These are phyloP conservation scores for Trichoderma sp. DNA, from an alignment of 2,329 filamentous ascomycete genomes.

Conservation along the genomic window DNA sequence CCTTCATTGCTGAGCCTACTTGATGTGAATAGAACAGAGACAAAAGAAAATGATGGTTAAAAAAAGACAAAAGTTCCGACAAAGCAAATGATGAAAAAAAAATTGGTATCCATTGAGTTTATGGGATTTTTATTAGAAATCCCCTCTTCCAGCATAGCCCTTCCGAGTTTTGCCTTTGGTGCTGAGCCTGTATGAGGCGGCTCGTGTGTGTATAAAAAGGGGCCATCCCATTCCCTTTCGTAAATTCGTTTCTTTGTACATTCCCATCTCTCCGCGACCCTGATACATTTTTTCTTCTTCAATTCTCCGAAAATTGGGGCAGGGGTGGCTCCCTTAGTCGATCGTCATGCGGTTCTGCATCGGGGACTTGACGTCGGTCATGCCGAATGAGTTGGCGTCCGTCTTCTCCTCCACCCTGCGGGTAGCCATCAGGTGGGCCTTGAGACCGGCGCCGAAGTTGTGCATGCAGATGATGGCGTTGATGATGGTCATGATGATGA, in stretches of 20 bases:
- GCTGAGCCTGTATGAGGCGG: constrained; percentile 26
- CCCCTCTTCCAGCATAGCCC: constrained; percentile 21
- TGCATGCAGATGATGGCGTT: constrained; percentile 84
- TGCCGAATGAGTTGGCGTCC: constrained; percentile 58
- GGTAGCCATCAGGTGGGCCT: constrained; percentile 73
- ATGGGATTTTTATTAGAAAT: constrained; percentile 25
- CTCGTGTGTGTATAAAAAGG: constrained; percentile 21
- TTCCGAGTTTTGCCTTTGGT: constrained; percentile 16
- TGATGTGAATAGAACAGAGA: constrained; percentile 13
- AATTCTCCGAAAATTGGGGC: neutral
- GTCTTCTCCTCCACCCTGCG: constrained; percentile 56
- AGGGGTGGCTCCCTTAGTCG: constrained; percentile 46
- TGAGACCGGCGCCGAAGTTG: constrained; percentile 90
- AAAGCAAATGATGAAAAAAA: constrained; percentile 10
- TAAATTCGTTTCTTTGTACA: constrained; percentile 46
- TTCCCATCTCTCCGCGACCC: constrained; percentile 10
- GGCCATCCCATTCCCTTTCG: constrained; percentile 27
- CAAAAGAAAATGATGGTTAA: constrained; percentile 12
- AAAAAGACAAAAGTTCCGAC: constrained; percentile 13
- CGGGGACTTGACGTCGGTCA: constrained; percentile 60
- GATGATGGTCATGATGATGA: constrained; percentile 85
- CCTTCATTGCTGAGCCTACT: constrained; percentile 27
- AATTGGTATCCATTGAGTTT: constrained; percentile 29
- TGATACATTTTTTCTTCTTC: constrained; percentile 1
- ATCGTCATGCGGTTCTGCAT: constrained; percentile 63